A percentile compares a stretch with the other conserved stretches of the same genome.
phyloP scores from a whole-genome alignment of 306 rosid genomes.

The Cicer chorassanicum region DNA sequence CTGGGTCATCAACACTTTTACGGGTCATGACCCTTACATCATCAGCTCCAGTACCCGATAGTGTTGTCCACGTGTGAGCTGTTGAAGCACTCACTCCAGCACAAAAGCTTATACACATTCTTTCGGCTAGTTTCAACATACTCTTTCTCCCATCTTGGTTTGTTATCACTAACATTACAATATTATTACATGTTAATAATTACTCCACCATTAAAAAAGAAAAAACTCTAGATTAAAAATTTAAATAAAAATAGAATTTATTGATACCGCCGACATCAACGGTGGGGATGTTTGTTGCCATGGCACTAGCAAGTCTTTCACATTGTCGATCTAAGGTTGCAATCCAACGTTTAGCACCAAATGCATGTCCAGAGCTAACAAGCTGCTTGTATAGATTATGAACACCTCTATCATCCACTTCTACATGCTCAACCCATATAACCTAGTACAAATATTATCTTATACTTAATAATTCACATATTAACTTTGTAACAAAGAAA shows the following conservation, averaged over 20 bases:
- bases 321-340: constrained; percentile 91
- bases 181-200: not conserved
- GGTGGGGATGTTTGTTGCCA: constrained; percentile 83
- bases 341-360: constrained; percentile 97
- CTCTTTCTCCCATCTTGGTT: constrained; percentile 97
- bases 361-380: constrained; percentile 89
- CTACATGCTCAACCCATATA: constrained; percentile 93
- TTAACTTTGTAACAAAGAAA: no score
- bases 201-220: not conserved
- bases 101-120: constrained; percentile 97
- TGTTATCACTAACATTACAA: constrained; percentile 66
- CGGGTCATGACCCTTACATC: constrained; percentile 97
- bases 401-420: constrained; percentile 94
- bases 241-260: not conserved
- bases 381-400: constrained; percentile 90
- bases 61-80: constrained; percentile 94
- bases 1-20: constrained; percentile 94
- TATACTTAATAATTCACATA: not conserved
- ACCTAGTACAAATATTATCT: constrained; percentile 53
- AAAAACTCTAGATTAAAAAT: no score
- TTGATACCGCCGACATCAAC: constrained; percentile 86
- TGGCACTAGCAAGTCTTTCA: constrained; percentile 89
- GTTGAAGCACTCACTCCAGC: constrained; percentile 98
- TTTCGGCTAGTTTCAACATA: constrained; percentile 94
- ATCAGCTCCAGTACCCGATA: constrained; percentile 93